phyloP scores from a whole-genome alignment of 306 rosid genomes.

The Casuarina glauca region DNA sequence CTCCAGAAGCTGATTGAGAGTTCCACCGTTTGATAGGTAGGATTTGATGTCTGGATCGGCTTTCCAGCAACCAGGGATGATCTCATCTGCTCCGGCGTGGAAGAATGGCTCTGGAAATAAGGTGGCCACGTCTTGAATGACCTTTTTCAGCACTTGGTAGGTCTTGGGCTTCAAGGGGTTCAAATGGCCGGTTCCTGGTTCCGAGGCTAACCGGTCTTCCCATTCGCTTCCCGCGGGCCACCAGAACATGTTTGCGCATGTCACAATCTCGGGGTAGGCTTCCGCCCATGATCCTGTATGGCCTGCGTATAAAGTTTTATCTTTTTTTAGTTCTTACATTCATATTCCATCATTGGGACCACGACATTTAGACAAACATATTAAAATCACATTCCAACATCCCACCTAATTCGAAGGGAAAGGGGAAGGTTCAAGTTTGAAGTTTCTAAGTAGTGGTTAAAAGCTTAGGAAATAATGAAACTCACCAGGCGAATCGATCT shows the following conservation, averaged over 20 bases:
- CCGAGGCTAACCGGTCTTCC: slow-evolving; percentile 59
- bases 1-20: slow-evolving; percentile 69
- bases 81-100: slow-evolving; percentile 77
- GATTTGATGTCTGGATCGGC: slow-evolving; percentile 59
- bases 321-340: slow-evolving; percentile 3
- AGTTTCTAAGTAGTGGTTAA: too few species aligned
- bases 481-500: slow-evolving; percentile 87
- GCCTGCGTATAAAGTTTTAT: slow-evolving; percentile 33
- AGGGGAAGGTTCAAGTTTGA: too few species aligned
- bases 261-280: slow-evolving; percentile 78
- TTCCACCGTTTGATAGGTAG: slow-evolving; percentile 57
- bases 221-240: slow-evolving; percentile 54
- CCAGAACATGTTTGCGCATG: slow-evolving; percentile 94
- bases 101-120: slow-evolving; percentile 74
- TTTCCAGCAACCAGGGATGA: slow-evolving; percentile 85
- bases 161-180: slow-evolving; percentile 85
- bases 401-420: too few species aligned
- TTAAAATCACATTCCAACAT: too few species aligned
- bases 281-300: slow-evolving; percentile 92
- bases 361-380: too few species aligned
- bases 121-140: slow-evolving; percentile 51
- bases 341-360: slow-evolving; percentile 2
- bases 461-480: neutral
- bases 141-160: slow-evolving; percentile 68
- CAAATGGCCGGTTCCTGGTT: slow-evolving; percentile 89